Percentiles rank a stretch among this genome's conserved stretches.
Conservation (phyloP, 1,284 basidiomycete genomes). For the Puccinia horiana region DNA sequence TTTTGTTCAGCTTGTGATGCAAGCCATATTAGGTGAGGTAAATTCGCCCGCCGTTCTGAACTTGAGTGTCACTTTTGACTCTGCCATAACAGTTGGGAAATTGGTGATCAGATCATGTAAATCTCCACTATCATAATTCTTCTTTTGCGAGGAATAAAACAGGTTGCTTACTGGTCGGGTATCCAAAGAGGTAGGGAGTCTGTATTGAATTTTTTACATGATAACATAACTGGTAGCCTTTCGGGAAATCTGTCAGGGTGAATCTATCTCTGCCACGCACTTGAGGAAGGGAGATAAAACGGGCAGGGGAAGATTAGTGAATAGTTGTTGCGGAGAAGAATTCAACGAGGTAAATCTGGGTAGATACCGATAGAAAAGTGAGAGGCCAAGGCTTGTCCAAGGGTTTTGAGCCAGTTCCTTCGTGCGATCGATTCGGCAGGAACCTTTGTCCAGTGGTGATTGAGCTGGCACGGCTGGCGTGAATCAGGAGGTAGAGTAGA, state of each 20-base stretch:
- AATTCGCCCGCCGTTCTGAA: conserved; percentile 42
- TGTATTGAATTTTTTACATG: conserved; percentile 19
- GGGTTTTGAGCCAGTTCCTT: conserved; percentile 1
- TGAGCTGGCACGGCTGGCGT: not conserved
- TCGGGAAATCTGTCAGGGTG: conserved; percentile 21
- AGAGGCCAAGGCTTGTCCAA: conserved; percentile 5
- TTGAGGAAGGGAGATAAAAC: not conserved
- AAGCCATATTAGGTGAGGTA: conserved; percentile 42
- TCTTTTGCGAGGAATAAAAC: not conserved
- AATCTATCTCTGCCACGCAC: conserved; percentile 28
- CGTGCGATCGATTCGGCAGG: not conserved
- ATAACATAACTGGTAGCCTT: conserved; percentile 43
- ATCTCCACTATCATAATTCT: too few species aligned
- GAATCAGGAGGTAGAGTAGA: not conserved
- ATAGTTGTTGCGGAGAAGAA: not conserved
- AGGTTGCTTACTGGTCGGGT: conserved; percentile 3
- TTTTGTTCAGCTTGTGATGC: not conserved
- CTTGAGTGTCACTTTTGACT: conserved; percentile 2
- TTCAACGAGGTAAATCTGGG: not conserved
- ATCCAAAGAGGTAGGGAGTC: conserved; percentile 30
- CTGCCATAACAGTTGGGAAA: not conserved
- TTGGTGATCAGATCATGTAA: too few species aligned
- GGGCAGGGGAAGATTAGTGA: not conserved
- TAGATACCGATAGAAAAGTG: conserved; percentile 28
- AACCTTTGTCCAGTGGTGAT: not conserved